These are phyloP conservation scores for Vicia villosa DNA, from an alignment of 306 rosid genomes.

Conservation along the genomic window DNA sequence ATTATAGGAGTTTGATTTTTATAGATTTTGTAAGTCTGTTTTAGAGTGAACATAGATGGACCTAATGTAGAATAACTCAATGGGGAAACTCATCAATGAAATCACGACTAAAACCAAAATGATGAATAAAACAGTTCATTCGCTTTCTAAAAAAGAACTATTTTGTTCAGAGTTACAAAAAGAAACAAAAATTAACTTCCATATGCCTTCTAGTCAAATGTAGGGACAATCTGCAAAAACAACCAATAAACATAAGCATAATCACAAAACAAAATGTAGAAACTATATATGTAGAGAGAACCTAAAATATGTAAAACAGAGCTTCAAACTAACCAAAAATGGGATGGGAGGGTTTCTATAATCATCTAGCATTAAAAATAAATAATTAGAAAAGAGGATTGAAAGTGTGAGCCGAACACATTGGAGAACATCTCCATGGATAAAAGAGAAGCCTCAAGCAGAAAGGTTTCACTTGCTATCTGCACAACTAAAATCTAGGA, in stretches of 20 bases:
- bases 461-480: conserved; percentile 60
- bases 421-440: conserved; percentile 77
- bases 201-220: neutral
- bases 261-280: no score
- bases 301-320: no score
- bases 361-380: neutral
- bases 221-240: conserved; percentile 34
- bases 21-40: no score
- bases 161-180: conserved; percentile 27
- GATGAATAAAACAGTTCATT: conserved; percentile 13
- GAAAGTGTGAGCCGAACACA: conserved; percentile 69
- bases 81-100: neutral
- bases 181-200: conserved; percentile 13
- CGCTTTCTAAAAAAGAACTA: conserved; percentile 21
- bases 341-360: no score
- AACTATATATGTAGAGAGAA: no score
- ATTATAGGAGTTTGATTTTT: no score
- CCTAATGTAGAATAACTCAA: neutral
- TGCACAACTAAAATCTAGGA: conserved; percentile 86
- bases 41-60: neutral
- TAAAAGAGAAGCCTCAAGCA: conserved; percentile 80
- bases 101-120: neutral
- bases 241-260: neutral
- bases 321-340: no score
- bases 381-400: neutral